Base-by-base conservation (phyloP, 371 early-diverging fungal species). In the Conidiobolus incongruus region DNA sequence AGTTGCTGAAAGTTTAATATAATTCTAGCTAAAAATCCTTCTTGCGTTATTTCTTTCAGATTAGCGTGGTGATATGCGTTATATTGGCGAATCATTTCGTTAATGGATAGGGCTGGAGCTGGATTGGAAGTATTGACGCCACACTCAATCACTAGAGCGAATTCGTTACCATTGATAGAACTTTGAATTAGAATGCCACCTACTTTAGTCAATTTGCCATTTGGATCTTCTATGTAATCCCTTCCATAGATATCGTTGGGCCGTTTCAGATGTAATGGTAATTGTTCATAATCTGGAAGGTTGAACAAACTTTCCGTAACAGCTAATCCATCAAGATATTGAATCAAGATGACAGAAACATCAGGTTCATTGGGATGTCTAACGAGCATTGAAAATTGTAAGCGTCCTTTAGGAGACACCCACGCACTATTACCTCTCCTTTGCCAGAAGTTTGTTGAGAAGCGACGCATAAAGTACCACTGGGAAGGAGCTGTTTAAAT, bases 211-310 rank as follows among this genome's bases (percentile, higher is more conserved):
- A 65, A 44, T 46, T 56, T 53, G 6, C 43, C 31, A 44, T 4
- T 40, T 11, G 24, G 13, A 10, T 26, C 20, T 13, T 23, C 35
- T 20, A 49, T 45, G 16, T 44, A 35, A 47, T 51, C 39, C 48
- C 43, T 56, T 0, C 66, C 69, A 54, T 94, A 92, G 15, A 95
- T 65, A 52, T 95, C 96, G 48, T 93, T 95, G 12, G 96, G 96
- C 96, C 96, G 93, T 55, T 95, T 95, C 28, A 95, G 55, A 29
- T 68, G 66, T 40, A 95, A 51, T 0, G 85, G 82, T 3, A 87
- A 50, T 13, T 73, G 58, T 51, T 74, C 75, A 54, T 81, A 88
- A 4, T 82, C 86, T 1, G 70, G 63, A 41, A 63, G 60, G 2
- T 60, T 38, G 38, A 69, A 57, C 10, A 94, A 59, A 16, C 82